Evolutionary conservation across 305 asterid genomes (phyloP).

Genomic region (Solanum chacoense): DNA sequence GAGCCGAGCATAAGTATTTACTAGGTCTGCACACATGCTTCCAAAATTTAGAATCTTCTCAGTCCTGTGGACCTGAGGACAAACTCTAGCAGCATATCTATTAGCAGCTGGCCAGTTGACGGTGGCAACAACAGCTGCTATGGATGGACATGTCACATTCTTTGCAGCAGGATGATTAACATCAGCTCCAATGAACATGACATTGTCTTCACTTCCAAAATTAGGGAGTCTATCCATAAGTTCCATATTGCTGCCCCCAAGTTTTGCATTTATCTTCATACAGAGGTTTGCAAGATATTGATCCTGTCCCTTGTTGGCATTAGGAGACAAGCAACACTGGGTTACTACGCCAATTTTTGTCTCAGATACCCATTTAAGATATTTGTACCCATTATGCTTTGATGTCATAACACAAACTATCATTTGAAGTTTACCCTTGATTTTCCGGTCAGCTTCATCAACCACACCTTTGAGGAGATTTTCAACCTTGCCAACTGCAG

Average conservation of each 20-base stretch:
- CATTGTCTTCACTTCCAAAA: conserved; percentile 34
- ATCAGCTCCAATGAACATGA: conserved; percentile 69
- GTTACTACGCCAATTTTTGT: conserved; percentile 39
- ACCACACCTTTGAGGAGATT: conserved; percentile 27
- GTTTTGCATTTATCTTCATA: conserved; percentile 59
- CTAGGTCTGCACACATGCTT: conserved; percentile 37
- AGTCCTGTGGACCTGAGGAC: conserved; percentile 46
- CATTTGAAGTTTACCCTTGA: conserved; percentile 29
- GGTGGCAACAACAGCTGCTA: conserved; percentile 56
- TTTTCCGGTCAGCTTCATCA: conserved; percentile 6
- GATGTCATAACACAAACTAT: conserved; percentile 41
- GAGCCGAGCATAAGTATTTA: conserved; percentile 23
- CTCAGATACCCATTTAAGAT: conserved; percentile 57
- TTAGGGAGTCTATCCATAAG: conserved; percentile 39
- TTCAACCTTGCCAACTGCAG: conserved; percentile 21
- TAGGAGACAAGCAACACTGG: conserved; percentile 41
- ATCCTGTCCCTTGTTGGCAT: conserved; percentile 30
- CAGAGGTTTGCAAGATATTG: conserved; percentile 42
- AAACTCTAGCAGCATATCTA: conserved; percentile 50
- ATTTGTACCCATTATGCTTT: conserved; percentile 17
- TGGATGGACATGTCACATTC: conserved; percentile 46
- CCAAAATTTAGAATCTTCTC: conserved; percentile 50
- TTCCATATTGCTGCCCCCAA: conserved; percentile 66
- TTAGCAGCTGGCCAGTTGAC: conserved; percentile 63
- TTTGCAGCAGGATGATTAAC: conserved; percentile 53